phyloP scores from a whole-genome alignment of 352 stramenopile genomes.

The Phytophthora nicotianae region DNA sequence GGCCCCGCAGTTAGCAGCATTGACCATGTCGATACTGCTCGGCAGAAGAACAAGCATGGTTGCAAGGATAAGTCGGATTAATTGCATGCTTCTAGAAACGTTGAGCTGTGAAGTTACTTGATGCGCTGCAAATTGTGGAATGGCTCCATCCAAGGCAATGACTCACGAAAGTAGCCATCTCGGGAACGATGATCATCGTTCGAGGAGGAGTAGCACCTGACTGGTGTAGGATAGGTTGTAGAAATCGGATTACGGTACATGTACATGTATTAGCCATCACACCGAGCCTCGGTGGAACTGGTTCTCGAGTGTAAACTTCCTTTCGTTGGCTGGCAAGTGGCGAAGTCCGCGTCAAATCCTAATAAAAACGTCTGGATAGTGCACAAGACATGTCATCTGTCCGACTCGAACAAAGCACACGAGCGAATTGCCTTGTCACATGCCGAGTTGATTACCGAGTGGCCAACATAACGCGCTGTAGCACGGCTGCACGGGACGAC shows the following conservation, averaged over 20 bases:
- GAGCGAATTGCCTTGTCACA: conserved; percentile 9
- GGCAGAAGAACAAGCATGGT: conserved; percentile 12
- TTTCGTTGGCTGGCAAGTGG: conserved; percentile 13
- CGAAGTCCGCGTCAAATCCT: conserved; percentile 4
- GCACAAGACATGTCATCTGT: background rate
- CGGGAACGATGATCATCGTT: background rate
- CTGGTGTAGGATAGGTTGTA: background rate
- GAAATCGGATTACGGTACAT: background rate
- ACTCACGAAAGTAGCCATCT: background rate
- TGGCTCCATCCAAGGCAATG: background rate
- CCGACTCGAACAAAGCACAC: conserved; percentile 6
- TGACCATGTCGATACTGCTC: background rate
- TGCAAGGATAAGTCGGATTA: conserved; percentile 6
- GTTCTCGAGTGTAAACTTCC: conserved; percentile 6
- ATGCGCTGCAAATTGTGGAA: conserved; percentile 19
- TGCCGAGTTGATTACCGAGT: conserved; percentile 5
- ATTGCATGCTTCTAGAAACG: conserved; percentile 11
- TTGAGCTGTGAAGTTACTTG: background rate
- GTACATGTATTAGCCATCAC: conserved; percentile 7
- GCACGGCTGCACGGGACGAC: background rate
- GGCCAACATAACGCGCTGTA: background rate
- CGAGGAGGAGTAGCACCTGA: background rate
- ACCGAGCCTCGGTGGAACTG: background rate
- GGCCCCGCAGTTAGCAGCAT: conserved; percentile 11
- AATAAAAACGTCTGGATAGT: background rate